Conservation (phyloP, 139 green algal species). For the Picochlorum sp. region DNA sequence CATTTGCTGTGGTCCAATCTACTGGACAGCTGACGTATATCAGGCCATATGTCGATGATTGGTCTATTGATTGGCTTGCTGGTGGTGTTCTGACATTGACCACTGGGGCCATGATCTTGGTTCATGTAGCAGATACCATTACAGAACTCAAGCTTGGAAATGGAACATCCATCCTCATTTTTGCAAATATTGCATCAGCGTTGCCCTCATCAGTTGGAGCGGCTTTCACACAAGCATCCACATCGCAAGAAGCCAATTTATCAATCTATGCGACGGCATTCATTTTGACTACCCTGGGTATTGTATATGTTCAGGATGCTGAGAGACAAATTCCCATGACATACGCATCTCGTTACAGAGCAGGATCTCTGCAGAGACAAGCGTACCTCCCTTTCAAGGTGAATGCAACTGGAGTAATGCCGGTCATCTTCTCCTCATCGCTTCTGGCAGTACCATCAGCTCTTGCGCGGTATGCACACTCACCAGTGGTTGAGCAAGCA, state of each 20-base stretch:
- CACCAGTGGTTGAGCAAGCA: slow-evolving; percentile 42
- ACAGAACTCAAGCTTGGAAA: slow-evolving; percentile 96
- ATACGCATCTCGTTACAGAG: slow-evolving; percentile 73
- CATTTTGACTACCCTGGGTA: slow-evolving; percentile 85
- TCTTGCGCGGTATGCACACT: slow-evolving; percentile 68
- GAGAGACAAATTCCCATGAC: slow-evolving; percentile 98
- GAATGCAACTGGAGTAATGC: slow-evolving; percentile 95
- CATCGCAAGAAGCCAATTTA: slow-evolving; percentile 40
- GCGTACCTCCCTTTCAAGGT: slow-evolving; percentile 98
- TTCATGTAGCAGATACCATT: slow-evolving; percentile 80
- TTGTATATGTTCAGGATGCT: slow-evolving; percentile 96
- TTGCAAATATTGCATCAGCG: slow-evolving; percentile 89
- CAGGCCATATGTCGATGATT: slow-evolving; percentile 84
- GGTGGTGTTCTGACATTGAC: slow-evolving; percentile 59
- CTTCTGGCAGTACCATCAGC: slow-evolving; percentile 81
- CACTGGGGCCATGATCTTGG: slow-evolving; percentile 76
- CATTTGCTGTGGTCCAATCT: slow-evolving; percentile 80
- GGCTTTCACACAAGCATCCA: slow-evolving; percentile 30
- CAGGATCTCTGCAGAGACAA: slow-evolving; percentile 57
- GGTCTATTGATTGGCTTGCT: slow-evolving; percentile 64
- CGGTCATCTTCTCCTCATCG: slow-evolving; percentile 95
- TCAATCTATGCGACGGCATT: slow-evolving; percentile 76
- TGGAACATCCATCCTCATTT: slow-evolving; percentile 97
- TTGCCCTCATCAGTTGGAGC: slow-evolving; percentile 72
- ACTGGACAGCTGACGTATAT: slow-evolving; percentile 85